Conservation (phyloP, 2,329 filamentous ascomycete species). For the Colletotrichum trifolii region DNA sequence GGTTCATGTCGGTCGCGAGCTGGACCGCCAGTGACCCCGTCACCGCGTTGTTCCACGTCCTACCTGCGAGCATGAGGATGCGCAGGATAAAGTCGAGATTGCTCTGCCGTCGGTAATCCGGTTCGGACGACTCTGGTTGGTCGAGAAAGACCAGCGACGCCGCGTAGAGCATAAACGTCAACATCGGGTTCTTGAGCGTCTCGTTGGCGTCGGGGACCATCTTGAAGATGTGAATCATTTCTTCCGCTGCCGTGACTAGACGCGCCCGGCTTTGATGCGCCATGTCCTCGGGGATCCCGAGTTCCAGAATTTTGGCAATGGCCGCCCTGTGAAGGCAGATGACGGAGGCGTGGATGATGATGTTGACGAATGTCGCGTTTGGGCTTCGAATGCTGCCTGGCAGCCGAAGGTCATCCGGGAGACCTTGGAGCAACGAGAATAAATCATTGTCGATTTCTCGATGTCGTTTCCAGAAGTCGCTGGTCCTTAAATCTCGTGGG, state of each 20-base stretch:
- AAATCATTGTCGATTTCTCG: constrained; percentile 71
- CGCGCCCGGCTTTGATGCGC: constrained; percentile 73
- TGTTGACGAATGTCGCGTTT: constrained; percentile 70
- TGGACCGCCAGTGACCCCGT: constrained; percentile 78
- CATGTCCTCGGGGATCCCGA: constrained; percentile 51
- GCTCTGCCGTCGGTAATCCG: constrained; percentile 48
- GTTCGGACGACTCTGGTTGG: constrained; percentile 67
- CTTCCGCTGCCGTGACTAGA: constrained; percentile 74
- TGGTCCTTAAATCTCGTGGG: constrained; percentile 70
- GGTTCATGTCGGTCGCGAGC: constrained; percentile 71
- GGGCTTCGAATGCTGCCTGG: constrained; percentile 67
- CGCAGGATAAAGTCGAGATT: constrained; percentile 75
- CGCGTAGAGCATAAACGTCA: constrained; percentile 78
- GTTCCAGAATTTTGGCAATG: constrained; percentile 75
- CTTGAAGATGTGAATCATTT: constrained; percentile 75
- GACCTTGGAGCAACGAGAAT: constrained; percentile 66
- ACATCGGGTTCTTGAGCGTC: constrained; percentile 73
- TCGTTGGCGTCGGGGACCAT: constrained; percentile 57
- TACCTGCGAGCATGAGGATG: constrained; percentile 74
- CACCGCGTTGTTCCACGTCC: constrained; percentile 66
- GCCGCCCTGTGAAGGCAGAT: constrained; percentile 78
- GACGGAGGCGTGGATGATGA: constrained; percentile 74
- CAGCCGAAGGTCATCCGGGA: constrained; percentile 69
- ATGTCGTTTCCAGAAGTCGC: constrained; percentile 75
- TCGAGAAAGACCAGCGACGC: constrained; percentile 78